phyloP scores from a whole-genome alignment of 805 yeast genomes.

The Saccharomyces eubayanus region DNA sequence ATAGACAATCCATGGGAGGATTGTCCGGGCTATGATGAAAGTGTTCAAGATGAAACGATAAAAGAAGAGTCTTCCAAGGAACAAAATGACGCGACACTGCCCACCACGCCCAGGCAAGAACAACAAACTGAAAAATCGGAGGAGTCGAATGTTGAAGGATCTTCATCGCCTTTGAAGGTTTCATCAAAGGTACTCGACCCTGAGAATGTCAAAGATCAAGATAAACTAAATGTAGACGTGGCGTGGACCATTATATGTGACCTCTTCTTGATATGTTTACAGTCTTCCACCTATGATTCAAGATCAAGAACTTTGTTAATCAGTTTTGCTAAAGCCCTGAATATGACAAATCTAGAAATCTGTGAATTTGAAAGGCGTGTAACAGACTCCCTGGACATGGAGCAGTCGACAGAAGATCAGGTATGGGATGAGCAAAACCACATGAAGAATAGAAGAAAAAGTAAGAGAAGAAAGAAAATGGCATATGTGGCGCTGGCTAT shows the following conservation, averaged over 20 bases:
- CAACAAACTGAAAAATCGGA: not conserved
- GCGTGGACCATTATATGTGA: slow-evolving; percentile 95
- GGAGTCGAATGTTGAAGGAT: not conserved
- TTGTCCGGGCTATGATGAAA: not conserved
- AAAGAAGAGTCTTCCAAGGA: not conserved
- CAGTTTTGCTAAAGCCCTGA: slow-evolving; percentile 54
- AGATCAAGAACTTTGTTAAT: slow-evolving; percentile 77
- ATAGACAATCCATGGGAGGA: slow-evolving; percentile 44
- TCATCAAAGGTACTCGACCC: slow-evolving; percentile 23
- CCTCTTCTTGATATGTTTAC: slow-evolving; percentile 65
- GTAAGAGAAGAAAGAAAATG: slow-evolving; percentile 55
- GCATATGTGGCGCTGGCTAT: slow-evolving; percentile 93
- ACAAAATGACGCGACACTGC: not conserved
- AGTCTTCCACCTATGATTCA: slow-evolving; percentile 82
- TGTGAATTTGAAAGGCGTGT: slow-evolving; percentile 84
- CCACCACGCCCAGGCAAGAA: not conserved
- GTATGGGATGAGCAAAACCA: slow-evolving; percentile 66
- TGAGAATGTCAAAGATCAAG: slow-evolving; percentile 30
- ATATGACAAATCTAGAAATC: slow-evolving; percentile 57
- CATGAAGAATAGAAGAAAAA: slow-evolving; percentile 62
- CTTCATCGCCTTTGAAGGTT: not conserved
- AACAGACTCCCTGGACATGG: slow-evolving; percentile 83
- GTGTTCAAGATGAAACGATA: slow-evolving; percentile 1
- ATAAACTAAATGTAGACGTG: slow-evolving; percentile 55
- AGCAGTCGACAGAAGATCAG: slow-evolving; percentile 64